phyloP scores from a whole-genome alignment of 1,284 basidiomycete species.

The Bothia castanella region DNA sequence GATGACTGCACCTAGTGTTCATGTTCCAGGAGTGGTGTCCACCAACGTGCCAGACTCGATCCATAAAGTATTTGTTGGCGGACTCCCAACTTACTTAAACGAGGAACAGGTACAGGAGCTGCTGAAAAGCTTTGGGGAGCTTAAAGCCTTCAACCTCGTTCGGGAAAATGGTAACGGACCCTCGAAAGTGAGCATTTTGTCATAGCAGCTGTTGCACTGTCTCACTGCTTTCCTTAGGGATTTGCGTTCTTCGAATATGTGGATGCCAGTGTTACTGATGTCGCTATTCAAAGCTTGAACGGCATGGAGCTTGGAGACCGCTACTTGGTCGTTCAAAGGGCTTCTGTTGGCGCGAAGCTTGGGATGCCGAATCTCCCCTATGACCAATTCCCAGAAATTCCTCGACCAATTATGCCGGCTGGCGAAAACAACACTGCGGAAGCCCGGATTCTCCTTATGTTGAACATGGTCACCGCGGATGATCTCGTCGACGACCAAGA shows the following conservation, averaged over 20 bases:
- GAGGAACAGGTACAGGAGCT: conserved; percentile 98
- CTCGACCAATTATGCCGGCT: conserved; percentile 80
- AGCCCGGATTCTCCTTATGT: conserved; percentile 87
- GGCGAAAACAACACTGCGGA: conserved; percentile 57
- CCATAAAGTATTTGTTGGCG: conserved; percentile 98
- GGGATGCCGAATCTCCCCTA: conserved; percentile 63
- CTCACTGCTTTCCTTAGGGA: conserved; percentile 53
- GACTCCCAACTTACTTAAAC: conserved; percentile 90
- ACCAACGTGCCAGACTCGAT: conserved; percentile 95
- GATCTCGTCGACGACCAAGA: conserved; percentile 90
- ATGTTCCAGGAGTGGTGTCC: conserved; percentile 93
- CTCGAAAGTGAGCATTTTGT: conserved; percentile 66
- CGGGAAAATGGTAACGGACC: conserved; percentile 86
- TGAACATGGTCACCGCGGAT: conserved; percentile 98
- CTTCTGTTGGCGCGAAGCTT: conserved; percentile 85
- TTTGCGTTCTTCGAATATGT: conserved; percentile 99
- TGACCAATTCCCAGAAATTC: conserved; percentile 71
- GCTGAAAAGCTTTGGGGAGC: conserved; percentile 94
- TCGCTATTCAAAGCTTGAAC: conserved; percentile 94
- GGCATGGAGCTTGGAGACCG: conserved; percentile 98
- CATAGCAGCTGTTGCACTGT: not conserved
- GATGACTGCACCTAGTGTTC: conserved; percentile 58
- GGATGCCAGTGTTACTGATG: conserved; percentile 84
- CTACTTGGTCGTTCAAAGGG: conserved; percentile 94
- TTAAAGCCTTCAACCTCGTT: conserved; percentile 97